Evolutionary conservation across 106 monocot species (phyloP), one percentile per base, ranked within the genome.

Genomic region (Dendrobium nobile): DNA sequence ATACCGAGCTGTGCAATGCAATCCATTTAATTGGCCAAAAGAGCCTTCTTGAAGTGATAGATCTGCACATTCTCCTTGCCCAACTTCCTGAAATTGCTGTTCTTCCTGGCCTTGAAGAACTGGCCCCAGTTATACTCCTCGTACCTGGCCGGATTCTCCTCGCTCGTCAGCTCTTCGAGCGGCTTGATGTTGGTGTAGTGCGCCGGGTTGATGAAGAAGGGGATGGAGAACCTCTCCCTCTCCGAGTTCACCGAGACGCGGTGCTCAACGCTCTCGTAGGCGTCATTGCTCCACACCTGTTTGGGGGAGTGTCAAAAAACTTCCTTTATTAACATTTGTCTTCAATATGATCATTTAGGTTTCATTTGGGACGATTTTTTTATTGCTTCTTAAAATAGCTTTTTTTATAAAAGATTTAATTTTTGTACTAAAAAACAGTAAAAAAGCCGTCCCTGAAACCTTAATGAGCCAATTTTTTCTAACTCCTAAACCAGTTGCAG

Each of bases 231-330:
- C 82, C 93, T 84, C 83, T 91, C 93, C 79, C 67, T 89, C 81
- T 75, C 75, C 16, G 83, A 83, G 82, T 91, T 89, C 80, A 91
- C 89, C 1, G 93, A 85, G 37, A 88, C 93, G 51, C 91, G 77
- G 83, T 91, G 93, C 86, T 93, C 93, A 7, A 85, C 87, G 45
- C 93, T 91, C 79, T 91, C 87, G 55, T 91, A 91, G 72, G 79
- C 84, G 41, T 93, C 91, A 28, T 93, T 93, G 91, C 93, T 93
- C 93, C 93, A 93, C 0, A 89, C 93, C 64, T 64, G 22, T 37
- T 37, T 37, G 37, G 37, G 37, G 37, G 37, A 37, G 37, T 37
- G 37, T 37, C 3, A 37, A 3, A 37, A 0, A 37, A 37, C 3
- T 37, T 37, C 37, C 37, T 3, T 37, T 37, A 37, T 37, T 37